phyloP scores from a whole-genome alignment of 345 rosid species.

The Triadica sebifera region DNA sequence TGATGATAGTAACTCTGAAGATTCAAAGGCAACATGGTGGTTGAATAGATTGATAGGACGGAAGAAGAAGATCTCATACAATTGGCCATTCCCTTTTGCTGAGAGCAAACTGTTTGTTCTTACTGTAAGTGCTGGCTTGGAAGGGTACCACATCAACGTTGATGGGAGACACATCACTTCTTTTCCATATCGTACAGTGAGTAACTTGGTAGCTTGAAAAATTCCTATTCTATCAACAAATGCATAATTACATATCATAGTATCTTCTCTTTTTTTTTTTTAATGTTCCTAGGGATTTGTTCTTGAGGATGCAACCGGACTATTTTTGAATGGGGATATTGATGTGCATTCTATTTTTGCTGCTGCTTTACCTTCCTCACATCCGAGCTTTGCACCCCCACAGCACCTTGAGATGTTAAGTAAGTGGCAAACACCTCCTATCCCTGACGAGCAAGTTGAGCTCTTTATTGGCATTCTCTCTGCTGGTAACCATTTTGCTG shows the following conservation, averaged over 20 bases:
- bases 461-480: constrained; percentile 86
- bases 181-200: constrained; percentile 88
- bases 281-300: constrained; percentile 63
- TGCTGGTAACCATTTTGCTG: constrained; percentile 58
- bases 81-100: constrained; percentile 83
- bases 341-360: constrained; percentile 77
- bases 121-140: constrained; percentile 85
- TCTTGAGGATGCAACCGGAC: constrained; percentile 95
- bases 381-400: constrained; percentile 85
- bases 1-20: constrained; percentile 59
- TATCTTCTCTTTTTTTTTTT: no score
- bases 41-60: constrained; percentile 69
- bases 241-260: not conserved
- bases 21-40: constrained; percentile 82
- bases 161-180: constrained; percentile 88
- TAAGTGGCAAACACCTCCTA: constrained; percentile 76
- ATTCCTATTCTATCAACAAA: constrained; percentile 17
- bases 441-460: constrained; percentile 55
- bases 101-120: constrained; percentile 80
- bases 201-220: constrained; percentile 24
- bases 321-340: constrained; percentile 69
- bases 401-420: constrained; percentile 73
- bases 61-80: constrained; percentile 59
- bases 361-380: constrained; percentile 77
- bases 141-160: constrained; percentile 83